Conservation (phyloP, 2,329 filamentous ascomycete genomes). For the Clarireedia homoeocarpa region DNA sequence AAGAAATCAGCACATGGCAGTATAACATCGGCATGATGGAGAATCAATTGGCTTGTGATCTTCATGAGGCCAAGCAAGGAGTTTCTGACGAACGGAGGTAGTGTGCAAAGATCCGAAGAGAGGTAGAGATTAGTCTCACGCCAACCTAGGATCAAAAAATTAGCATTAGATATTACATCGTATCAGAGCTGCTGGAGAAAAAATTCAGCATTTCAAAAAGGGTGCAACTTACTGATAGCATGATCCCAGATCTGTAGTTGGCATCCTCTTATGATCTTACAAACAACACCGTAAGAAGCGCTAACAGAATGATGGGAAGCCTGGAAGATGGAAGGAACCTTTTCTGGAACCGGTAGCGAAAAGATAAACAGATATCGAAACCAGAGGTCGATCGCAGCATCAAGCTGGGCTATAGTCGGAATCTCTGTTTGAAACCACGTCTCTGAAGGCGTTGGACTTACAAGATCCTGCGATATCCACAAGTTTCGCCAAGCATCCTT, state of each 20-base stretch:
- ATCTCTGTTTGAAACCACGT: slow-evolving; percentile 39
- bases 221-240: slow-evolving; percentile 39
- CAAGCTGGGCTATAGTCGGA: slow-evolving; percentile 38
- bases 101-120: slow-evolving; percentile 23
- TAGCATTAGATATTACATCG: background rate
- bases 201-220: background rate
- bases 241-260: slow-evolving; percentile 58
- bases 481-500: slow-evolving; percentile 38
- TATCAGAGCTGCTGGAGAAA: background rate
- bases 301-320: slow-evolving; percentile 55
- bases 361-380: slow-evolving; percentile 40
- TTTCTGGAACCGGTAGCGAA: slow-evolving; percentile 36
- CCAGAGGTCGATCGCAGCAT: slow-evolving; percentile 39
- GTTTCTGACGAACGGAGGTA: slow-evolving; percentile 25
- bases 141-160: background rate
- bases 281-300: slow-evolving; percentile 52
- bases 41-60: slow-evolving; percentile 13
- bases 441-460: slow-evolving; percentile 33
- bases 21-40: slow-evolving; percentile 50
- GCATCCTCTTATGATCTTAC: slow-evolving; percentile 51
- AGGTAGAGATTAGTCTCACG: slow-evolving; percentile 42
- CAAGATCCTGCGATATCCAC: slow-evolving; percentile 37
- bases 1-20: slow-evolving; percentile 53
- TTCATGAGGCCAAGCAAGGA: slow-evolving; percentile 23
- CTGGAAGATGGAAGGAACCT: slow-evolving; percentile 49